Evolutionary conservation across 257 asterid genomes (phyloP), one percentile per base, ranked within the genome.

Genomic region (Capsicum baccatum): DNA sequence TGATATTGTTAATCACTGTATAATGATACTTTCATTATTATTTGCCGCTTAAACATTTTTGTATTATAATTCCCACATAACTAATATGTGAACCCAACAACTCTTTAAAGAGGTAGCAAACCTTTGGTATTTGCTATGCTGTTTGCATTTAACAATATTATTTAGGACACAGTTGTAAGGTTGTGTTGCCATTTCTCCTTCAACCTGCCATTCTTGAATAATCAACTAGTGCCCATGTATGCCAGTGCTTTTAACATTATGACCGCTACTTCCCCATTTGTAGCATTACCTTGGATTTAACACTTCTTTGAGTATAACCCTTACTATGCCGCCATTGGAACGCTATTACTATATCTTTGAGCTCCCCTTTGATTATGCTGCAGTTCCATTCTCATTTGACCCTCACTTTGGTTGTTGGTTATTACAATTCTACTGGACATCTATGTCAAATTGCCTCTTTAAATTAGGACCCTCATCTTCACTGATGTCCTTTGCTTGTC

Each of bases 181-280:
- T 73, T 73, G 26, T 12, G 79, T 44, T 3, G 37, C 17, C 33
- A 9, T 5, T 44, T 71, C 17, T 71, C 58, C 79, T 71, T 47
- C 56, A 0, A 44, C 57, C 37, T 73, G 39, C 42, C 60, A 48
- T 19, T n/a, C 80, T 48, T 48, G 59, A 73, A 50, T 19, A 71
- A 6, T 71, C 56, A 71, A 71, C 37, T 48, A 47, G 59, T 47
- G 42, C 59, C 17, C 39, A 71, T 73, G 39, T 19, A 73, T 11
- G 57, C n/a, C 16, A 10, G 37, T 73, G n/a, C 17, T n/a, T 73
- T 73, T 19, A 47, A 73, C 39, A 47, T n/a, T 11, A 10, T 47
- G 80, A 47, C 80, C n/a, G 58, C 17, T 47, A 71, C 10, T 52
- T 71, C 37, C 37, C 80, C 80, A 71, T 71, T 47, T 71, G 80